Evolutionary conservation across 805 yeast species (phyloP), one percentile per base, ranked within the genome.

Genomic region (Priceomyces haplophilus): DNA sequence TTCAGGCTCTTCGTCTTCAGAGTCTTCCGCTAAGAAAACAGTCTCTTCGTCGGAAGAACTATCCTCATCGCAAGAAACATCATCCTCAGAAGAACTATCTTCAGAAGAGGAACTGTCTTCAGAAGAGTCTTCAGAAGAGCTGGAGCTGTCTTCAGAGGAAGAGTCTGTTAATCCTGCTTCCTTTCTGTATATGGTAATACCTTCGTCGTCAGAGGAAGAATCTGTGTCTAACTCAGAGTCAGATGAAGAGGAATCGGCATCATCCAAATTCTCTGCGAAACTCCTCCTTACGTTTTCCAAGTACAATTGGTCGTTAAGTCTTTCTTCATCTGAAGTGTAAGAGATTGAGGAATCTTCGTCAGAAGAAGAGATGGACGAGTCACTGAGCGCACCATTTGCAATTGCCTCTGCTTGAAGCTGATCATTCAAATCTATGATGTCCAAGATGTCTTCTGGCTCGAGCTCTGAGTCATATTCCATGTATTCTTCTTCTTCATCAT

Each of bases 161-260:
- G 60, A 56, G 27, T 64, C 67, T 31, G 72, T 71, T 45, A 66
- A 55, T 48, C 64, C 73, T 39, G 65, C 66, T 43, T 62, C 60
- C 51, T 67, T 71, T 47, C 59, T 64, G 60, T 69, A 69, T 42
- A 69, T 69, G 24, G 74, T 69, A 45, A 67, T 46, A 21, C 74
- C 75, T 53, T 69, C 73, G 41, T 61, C 71, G 33, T 59, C 69
- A 50, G 29, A 52, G 46, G 44, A 30, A 17, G 33, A 34, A 10
- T 37, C 41, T 13, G 40, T 23, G 29, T 34, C 41, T 31, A 25
- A 29, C 12, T 42, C 45, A 13, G 40, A 33, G 15, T 34, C 37
- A 13, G 37, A 34, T 5, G 13, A 7, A 18, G 38, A 19, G 7
- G 10, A n/a, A 21, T 13, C 17, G 4, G 13, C 7, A 8, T 20